A percentile compares a stretch with the other conserved stretches of the same genome.
phyloP scores from a whole-genome alignment of 2,329 filamentous ascomycete species.

The Stagonosporopsis tanaceti region DNA sequence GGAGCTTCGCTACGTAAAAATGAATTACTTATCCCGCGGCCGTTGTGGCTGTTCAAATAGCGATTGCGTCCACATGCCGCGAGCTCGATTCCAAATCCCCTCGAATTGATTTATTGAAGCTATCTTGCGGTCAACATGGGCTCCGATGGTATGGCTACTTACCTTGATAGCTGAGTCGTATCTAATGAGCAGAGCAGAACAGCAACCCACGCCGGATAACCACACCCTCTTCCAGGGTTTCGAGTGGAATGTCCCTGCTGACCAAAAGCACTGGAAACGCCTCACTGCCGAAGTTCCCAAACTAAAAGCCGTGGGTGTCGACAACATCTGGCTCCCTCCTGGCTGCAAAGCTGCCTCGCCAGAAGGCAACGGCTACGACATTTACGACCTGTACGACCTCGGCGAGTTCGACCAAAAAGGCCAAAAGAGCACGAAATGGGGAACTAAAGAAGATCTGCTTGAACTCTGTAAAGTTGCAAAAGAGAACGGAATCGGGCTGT shows the following conservation, averaged over 20 bases:
- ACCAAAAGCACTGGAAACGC: conserved; percentile 67
- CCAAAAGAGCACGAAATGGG: conserved; percentile 71
- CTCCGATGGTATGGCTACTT: conserved; percentile 32
- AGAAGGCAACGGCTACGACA: conserved; percentile 67
- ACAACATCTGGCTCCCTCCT: conserved; percentile 69
- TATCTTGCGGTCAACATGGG: conserved; percentile 27
- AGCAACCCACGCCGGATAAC: conserved; percentile 44
- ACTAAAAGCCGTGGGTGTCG: conserved; percentile 66
- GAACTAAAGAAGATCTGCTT: conserved; percentile 67
- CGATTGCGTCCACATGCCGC: not conserved
- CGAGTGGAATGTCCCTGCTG: conserved; percentile 74
- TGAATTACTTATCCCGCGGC: conserved; percentile 4
- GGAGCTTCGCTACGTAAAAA: conserved; percentile 7
- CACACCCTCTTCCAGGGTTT: conserved; percentile 71
- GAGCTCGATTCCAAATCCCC: not conserved
- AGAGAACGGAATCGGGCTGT: conserved; percentile 63
- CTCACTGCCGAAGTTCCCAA: conserved; percentile 61
- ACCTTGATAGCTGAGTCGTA: not conserved
- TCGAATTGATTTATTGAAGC: not conserved
- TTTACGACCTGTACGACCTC: conserved; percentile 73
- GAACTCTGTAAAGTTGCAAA: conserved; percentile 61
- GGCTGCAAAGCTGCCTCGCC: conserved; percentile 72
- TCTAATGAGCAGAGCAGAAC: conserved; percentile 32
- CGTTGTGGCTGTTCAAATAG: conserved; percentile 7
- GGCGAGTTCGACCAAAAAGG: conserved; percentile 79